Conservation (phyloP, 257 asterid genomes). For the Solanum chmielewskii region DNA sequence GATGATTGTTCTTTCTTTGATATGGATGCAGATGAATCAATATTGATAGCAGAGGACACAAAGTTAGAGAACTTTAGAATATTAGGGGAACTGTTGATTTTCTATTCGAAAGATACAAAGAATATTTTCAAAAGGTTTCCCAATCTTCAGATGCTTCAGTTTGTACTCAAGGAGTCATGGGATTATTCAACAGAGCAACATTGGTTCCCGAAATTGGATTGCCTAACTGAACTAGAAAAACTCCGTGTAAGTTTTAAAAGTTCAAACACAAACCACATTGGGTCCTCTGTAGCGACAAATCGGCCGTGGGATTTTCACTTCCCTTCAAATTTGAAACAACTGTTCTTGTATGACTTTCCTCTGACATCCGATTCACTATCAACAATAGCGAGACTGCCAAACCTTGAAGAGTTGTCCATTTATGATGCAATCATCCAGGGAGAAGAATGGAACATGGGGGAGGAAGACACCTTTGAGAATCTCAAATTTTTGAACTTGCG, state of each 20-base stretch:
- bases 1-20: background rate
- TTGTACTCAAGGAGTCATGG: background rate
- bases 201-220: background rate
- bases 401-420: background rate
- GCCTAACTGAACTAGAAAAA: background rate
- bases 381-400: background rate
- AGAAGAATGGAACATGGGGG: background rate
- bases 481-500: background rate
- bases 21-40: too few species aligned
- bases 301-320: background rate
- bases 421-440: accelerated
- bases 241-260: background rate
- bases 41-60: background rate
- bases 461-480: background rate
- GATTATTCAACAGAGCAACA: background rate
- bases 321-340: background rate
- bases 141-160: accelerated
- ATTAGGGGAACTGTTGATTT: background rate
- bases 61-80: background rate
- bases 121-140: background rate
- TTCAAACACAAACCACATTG: background rate
- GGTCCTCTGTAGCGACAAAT: background rate
- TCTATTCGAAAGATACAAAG: too few species aligned
- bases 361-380: background rate
- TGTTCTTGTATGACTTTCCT: background rate